A percentile compares a stretch with the other conserved stretches of the same genome.
Conservation (phyloP, 2,329 filamentous ascomycete species). For the Colletotrichum euphorbiae region DNA sequence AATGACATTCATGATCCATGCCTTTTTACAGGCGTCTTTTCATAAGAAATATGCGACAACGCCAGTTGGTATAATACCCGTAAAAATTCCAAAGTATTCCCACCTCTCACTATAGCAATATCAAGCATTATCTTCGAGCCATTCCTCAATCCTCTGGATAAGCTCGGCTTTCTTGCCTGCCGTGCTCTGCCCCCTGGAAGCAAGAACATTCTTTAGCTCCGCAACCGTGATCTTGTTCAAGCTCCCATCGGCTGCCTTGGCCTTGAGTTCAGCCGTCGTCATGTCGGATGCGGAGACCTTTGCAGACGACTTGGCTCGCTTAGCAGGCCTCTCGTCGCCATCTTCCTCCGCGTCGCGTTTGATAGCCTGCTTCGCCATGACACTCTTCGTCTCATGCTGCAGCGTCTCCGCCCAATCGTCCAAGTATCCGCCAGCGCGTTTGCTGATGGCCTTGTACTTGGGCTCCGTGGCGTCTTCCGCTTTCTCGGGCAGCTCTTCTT, state of each 20-base stretch:
- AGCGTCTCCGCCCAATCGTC: constrained; percentile 80
- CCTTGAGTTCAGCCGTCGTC: constrained; percentile 60
- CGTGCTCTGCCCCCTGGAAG: constrained; percentile 59
- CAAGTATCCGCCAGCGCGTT: constrained; percentile 83
- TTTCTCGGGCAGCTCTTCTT: constrained; percentile 87
- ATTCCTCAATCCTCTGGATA: constrained; percentile 66
- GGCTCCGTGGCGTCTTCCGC: constrained; percentile 83
- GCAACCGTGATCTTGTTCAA: constrained; percentile 67
- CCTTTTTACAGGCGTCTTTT: neutral
- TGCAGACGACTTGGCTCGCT: constrained; percentile 55
- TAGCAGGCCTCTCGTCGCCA: constrained; percentile 57
- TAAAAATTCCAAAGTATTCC: neutral
- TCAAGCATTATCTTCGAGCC: constrained; percentile 61
- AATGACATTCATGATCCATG: too few species aligned
- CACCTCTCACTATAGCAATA: neutral
- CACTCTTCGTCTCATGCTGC: constrained; percentile 62
- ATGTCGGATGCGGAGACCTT: constrained; percentile 51
- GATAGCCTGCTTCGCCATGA: constrained; percentile 54
- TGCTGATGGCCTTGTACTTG: constrained; percentile 88
- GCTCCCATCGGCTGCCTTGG: constrained; percentile 55
- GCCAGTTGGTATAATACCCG: neutral
- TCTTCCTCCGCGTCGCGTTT: constrained; percentile 66
- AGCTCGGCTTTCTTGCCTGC: constrained; percentile 66
- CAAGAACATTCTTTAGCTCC: constrained; percentile 63
- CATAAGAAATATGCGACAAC: neutral